Conservation (phyloP, 1,139 yeast genomes). For the Blastobotrys elegans region DNA sequence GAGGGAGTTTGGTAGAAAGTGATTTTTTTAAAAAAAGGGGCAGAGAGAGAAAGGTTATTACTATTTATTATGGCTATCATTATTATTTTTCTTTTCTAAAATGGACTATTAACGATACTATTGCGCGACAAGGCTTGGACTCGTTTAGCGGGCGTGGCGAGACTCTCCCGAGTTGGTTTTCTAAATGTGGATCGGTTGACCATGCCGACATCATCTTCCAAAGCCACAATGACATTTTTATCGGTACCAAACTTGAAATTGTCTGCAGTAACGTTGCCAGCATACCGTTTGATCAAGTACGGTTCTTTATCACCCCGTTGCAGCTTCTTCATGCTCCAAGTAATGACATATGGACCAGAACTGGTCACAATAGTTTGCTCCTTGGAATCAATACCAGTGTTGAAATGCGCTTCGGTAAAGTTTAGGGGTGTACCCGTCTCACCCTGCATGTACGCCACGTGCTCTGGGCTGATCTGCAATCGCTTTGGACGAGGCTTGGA, state of each 20-base stretch:
- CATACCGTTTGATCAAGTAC: slow-evolving; percentile 60
- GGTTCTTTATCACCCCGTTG: slow-evolving; percentile 51
- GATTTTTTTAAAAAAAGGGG: neutral
- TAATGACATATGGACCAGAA: slow-evolving; percentile 72
- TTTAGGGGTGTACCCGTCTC: slow-evolving; percentile 47
- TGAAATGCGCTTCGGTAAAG: slow-evolving; percentile 74
- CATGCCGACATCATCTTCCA: slow-evolving; percentile 67
- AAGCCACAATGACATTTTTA: slow-evolving; percentile 63
- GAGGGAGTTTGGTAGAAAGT: slow-evolving; percentile 36
- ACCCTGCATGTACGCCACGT: slow-evolving; percentile 57
- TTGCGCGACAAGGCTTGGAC: slow-evolving; percentile 28
- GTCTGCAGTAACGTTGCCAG: slow-evolving; percentile 64
- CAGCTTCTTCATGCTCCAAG: slow-evolving; percentile 70
- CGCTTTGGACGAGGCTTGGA: slow-evolving; percentile 67
- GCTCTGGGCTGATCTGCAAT: slow-evolving; percentile 65
- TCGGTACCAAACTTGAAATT: slow-evolving; percentile 73
- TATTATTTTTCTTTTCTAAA: slow-evolving; percentile 14
- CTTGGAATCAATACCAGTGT: slow-evolving; percentile 55
- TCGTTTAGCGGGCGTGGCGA: slow-evolving; percentile 33
- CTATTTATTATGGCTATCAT: neutral
- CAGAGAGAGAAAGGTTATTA: neutral
- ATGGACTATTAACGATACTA: slow-evolving; percentile 33
- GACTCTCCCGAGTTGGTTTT: slow-evolving; percentile 48
- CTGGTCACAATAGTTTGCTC: slow-evolving; percentile 74
- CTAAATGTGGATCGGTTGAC: slow-evolving; percentile 54